Base-by-base conservation (phyloP, 192 early-diverging fungal genomes). In the Entrophospora sp. region DNA sequence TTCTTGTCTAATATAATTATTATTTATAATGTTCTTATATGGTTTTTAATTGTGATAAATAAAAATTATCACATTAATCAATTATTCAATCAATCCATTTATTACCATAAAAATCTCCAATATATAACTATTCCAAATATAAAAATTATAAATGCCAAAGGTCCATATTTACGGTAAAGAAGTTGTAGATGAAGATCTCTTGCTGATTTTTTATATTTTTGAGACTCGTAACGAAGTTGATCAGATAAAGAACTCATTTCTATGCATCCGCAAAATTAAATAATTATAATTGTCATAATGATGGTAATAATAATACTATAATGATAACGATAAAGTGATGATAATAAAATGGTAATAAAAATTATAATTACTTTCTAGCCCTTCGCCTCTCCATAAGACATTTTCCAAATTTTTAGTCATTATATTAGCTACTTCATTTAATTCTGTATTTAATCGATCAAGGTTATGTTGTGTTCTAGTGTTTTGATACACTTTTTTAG, bases 321-420 rank as follows among this genome's bases (percentile, higher is more conserved):
- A n/a, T 34, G n/a, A 31, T 34, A 13, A 43, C 2, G 1, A 14
- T 0, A 16, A 68, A 63, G 43, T 6, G 36, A 49, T 16, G 28
- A 2, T 24, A 34, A 36, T 18, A 4, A n/a, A 42, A 6, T 20
- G n/a, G n/a, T n/a, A 35, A 22, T n/a, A 34, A 28, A 10, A 66
- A 36, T 4, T 32, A 44, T 6, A 69, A 76, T 73, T 77, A 82
- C 88, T 80, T 66, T 92, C 87, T 56, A 94, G 78, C 43, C 80
- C 81, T 68, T 92, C 91, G 14, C 91, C 92, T 30, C 92, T 84
- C 81, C 92, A 95, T 52, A 98, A 80, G 35, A 98, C 74, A 73
- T 96, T 94, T 63, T 93, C 89, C 83, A 98, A 94, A 79, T 98
- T 98, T 71, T 90, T 94, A 31, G 91, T 98, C 96, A 98, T 96